A percentile compares a stretch with the other conserved stretches of the same genome.
Evolutionary conservation across 352 stramenopile genomes (phyloP).

Genomic region (Globisporangium yorkense): DNA sequence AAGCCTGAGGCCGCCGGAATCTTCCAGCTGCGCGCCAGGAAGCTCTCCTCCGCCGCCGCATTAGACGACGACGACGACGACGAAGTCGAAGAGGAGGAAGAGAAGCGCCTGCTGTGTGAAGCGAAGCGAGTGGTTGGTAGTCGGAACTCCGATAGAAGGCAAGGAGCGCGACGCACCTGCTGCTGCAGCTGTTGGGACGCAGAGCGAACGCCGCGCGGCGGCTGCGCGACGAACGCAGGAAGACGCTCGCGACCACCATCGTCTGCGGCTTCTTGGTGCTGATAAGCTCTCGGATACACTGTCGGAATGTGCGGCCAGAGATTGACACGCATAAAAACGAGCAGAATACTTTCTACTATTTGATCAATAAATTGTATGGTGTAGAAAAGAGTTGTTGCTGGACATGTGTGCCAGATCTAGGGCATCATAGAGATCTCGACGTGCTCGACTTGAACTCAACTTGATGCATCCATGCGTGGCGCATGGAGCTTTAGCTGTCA

Average conservation of each 20-base stretch:
- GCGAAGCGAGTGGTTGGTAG: background rate
- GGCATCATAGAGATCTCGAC: no score
- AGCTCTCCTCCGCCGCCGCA: conserved; percentile 13
- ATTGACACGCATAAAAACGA: no score
- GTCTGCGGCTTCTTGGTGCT: no score
- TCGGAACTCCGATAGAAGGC: background rate
- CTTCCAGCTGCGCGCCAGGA: conserved; percentile 51
- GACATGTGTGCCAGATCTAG: no score
- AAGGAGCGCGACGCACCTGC: background rate
- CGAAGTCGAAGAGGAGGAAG: conserved; percentile 3
- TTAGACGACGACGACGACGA: conserved; percentile 2
- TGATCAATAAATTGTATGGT: no score
- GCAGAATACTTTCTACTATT: no score
- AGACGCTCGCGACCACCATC: conserved; percentile 3
- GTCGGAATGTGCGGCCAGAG: background rate
- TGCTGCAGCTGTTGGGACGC: background rate
- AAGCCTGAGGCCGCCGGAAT: conserved; percentile 61
- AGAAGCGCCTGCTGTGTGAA: conserved; percentile 6
- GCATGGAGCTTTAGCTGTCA: no score
- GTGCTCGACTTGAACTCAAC: no score
- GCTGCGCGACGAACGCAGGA: conserved; percentile 7
- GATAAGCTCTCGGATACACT: no score
- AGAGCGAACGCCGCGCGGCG: conserved; percentile 3
- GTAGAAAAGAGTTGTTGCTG: no score
- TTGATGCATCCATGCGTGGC: no score